Conservation (phyloP, 169 alveolate species). For the Babesia caballi region DNA sequence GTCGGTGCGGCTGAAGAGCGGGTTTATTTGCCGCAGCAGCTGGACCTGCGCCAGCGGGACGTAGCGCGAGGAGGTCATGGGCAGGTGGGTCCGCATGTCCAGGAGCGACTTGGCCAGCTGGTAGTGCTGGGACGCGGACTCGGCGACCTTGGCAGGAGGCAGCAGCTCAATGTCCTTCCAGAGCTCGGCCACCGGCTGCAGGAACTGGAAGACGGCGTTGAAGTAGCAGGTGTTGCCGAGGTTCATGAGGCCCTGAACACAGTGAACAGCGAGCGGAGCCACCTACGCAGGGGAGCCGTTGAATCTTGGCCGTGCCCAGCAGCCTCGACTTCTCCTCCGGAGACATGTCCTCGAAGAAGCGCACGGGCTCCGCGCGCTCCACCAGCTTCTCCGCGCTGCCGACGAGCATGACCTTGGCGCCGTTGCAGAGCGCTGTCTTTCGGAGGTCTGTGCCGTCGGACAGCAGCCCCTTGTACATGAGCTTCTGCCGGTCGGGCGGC, state of each 20-base stretch:
- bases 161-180: conserved; percentile 63
- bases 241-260: conserved; percentile 86
- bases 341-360: conserved; percentile 90
- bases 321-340: conserved; percentile 87
- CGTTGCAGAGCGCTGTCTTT: conserved; percentile 73
- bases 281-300: conserved; percentile 79
- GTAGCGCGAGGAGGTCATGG: conserved; percentile 48
- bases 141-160: conserved; percentile 20
- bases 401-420: conserved; percentile 84
- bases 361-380: conserved; percentile 75
- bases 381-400: conserved; percentile 87
- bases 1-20: conserved; percentile 53
- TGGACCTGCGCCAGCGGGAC: conserved; percentile 55
- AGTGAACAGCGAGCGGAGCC: neutral
- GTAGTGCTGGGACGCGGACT: conserved; percentile 23
- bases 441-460: conserved; percentile 80
- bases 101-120: conserved; percentile 56
- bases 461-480: conserved; percentile 84
- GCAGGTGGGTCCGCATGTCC: conserved; percentile 65
- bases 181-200: conserved; percentile 77
- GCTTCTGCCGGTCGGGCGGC: conserved; percentile 88
- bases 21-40: conserved; percentile 38
- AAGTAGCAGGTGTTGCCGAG: conserved; percentile 95
- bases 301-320: conserved; percentile 79
- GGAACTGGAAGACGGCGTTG: conserved; percentile 85